Evolutionary conservation across 1,139 yeast genomes (phyloP), one percentile per base, ranked within the genome.

Genomic region (Sugiyamaella paludigena): DNA sequence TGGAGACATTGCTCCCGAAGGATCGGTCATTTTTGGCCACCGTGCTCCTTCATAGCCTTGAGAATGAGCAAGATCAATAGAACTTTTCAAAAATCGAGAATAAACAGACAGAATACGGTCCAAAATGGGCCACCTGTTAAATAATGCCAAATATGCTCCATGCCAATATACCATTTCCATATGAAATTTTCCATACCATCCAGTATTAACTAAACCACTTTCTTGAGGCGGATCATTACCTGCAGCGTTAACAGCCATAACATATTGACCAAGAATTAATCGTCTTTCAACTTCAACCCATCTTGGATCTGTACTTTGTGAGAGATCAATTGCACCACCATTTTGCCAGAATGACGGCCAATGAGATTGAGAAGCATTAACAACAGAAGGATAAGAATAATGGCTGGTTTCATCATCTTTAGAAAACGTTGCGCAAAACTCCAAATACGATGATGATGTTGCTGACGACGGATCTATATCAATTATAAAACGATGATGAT

Each of bases 171-270:
- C 33, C 51, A 48, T 48, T 40, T 48, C 51, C n/a, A 33, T 37
- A 40, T 48, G 51, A 36, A 48, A 48, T 36, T 48, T 48, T n/a
- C 51, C 51, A 36, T 48, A 48, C 51, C 51, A 48, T 5, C 51
- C 51, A 7, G 39, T 48, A 35, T 48, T 48, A 12, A 48, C 51
- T 32, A 48, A 29, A 19, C 51, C 51, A 36, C 51, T 48, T 29
- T 48, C 51, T 29, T 48, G 51, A 1, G 51, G 51, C 11, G 51
- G 51, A 10, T 48, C 43, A 12, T 40, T 39, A 2, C 51, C 51
- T 2, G 45, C 36, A 16, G 51, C 51, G 26, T 48, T 48, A 9
- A 48, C 45, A 8, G 45, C 48, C 51, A 48, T 48, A 24, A 31
- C 37, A 40, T 48, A 48, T 30, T 48, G 51, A 28, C 45, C 43